Percentiles rank a stretch among this genome's conserved stretches.
phyloP scores from a whole-genome alignment of 176 grass and related monocot species.

The Typha latifolia region DNA sequence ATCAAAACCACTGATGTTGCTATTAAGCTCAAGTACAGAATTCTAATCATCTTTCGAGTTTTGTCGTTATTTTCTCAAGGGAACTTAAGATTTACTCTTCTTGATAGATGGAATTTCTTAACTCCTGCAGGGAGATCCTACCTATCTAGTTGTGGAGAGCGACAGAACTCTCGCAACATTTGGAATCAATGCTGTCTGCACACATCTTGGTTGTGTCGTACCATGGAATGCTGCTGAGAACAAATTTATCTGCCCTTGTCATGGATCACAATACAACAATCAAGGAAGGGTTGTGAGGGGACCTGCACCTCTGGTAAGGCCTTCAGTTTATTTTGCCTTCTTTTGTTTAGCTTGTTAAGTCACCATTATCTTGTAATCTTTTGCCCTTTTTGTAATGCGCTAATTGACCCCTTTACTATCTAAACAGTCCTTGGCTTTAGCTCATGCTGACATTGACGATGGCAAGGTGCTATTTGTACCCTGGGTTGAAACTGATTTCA shows the following conservation, averaged over 20 bases:
- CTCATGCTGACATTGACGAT: constrained; percentile 73
- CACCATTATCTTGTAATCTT: neutral
- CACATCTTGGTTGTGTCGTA: constrained; percentile 88
- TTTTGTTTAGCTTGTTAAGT: neutral
- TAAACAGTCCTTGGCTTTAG: constrained; percentile 69
- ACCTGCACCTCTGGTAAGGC: constrained; percentile 74
- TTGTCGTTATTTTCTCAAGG: neutral
- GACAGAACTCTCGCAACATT: constrained; percentile 75
- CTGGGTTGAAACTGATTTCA: constrained; percentile 96
- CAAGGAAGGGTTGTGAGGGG: constrained; percentile 92
- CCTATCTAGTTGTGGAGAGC: constrained; percentile 74
- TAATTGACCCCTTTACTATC: constrained; percentile 2
- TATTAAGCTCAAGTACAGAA: too few relatives aligned
- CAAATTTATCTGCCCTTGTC: constrained; percentile 95
- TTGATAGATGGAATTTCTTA: neutral
- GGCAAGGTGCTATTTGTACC: constrained; percentile 81
- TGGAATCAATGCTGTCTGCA: constrained; percentile 85
- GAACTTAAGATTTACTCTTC: neutral
- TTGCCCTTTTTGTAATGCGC: neutral
- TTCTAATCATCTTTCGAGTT: neutral
- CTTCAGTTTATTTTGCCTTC: neutral
- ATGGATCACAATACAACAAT: constrained; percentile 91
- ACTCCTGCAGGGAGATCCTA: constrained; percentile 70
- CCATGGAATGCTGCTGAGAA: constrained; percentile 87
- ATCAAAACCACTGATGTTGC: too few relatives aligned